phyloP scores from a whole-genome alignment of 139 green algal species.

The Chlorella sp. region DNA sequence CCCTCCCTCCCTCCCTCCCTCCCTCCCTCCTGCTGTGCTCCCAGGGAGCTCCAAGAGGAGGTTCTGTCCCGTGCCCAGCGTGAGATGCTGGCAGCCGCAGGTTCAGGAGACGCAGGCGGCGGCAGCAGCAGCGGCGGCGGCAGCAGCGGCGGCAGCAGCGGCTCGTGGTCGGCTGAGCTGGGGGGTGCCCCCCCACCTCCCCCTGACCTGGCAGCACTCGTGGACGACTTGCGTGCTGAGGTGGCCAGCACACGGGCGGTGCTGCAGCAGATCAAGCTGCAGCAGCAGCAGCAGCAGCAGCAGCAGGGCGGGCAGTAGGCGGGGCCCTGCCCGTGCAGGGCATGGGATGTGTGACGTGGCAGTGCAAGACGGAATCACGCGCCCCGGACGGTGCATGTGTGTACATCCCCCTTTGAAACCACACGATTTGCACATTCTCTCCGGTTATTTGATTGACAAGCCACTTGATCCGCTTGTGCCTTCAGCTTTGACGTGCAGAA shows the following conservation, averaged over 20 bases:
- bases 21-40: neutral
- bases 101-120: neutral
- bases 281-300: too few relatives aligned
- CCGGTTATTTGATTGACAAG: too few relatives aligned
- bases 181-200: neutral
- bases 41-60: slow-evolving; percentile 60
- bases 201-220: slow-evolving; percentile 38
- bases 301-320: too few relatives aligned
- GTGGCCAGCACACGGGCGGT: slow-evolving; percentile 46
- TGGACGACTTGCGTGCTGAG: slow-evolving; percentile 61
- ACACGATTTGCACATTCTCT: too few relatives aligned
- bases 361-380: too few relatives aligned
- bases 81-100: neutral
- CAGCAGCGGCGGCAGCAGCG: slow-evolving; percentile 8
- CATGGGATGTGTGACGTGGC: too few relatives aligned
- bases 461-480: too few relatives aligned
- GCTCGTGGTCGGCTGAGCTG: neutral
- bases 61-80: slow-evolving; percentile 41
- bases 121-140: neutral
- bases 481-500: too few relatives aligned
- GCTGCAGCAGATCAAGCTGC: slow-evolving; percentile 43
- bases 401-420: too few relatives aligned
- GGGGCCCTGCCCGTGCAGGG: too few relatives aligned
- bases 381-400: too few relatives aligned
- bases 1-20: neutral